These are phyloP conservation scores for Curvularia sp. DNA, from an alignment of 2,329 filamentous ascomycete genomes.

Conservation along the genomic window DNA sequence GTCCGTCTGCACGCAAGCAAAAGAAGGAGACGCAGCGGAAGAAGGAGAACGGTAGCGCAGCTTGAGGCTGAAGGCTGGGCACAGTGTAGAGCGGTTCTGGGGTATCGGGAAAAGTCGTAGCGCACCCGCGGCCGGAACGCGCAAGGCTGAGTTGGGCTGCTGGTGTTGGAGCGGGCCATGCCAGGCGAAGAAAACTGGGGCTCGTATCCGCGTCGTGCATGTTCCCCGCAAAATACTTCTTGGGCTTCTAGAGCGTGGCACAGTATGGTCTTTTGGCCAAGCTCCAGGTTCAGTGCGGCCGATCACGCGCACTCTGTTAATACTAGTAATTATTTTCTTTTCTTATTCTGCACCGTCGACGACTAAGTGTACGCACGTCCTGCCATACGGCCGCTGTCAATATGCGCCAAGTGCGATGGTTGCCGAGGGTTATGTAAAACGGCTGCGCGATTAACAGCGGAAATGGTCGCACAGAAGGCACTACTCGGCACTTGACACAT, in stretches of 20 bases:
- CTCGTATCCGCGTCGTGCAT: slow-evolving; percentile 25
- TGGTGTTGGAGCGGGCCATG: slow-evolving; percentile 8
- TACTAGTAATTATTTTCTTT: slow-evolving; percentile 1
- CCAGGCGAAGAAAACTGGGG: slow-evolving; percentile 21
- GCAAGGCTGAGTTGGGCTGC: slow-evolving; percentile 12
- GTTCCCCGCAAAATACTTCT: slow-evolving; percentile 35
- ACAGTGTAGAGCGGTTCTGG: slow-evolving; percentile 20
- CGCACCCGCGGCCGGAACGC: slow-evolving; percentile 38
- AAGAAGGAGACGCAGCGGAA: slow-evolving; percentile 41
- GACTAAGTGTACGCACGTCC: neutral
- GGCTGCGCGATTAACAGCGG: slow-evolving; percentile 15
- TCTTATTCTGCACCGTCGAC: neutral
- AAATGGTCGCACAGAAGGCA: neutral
- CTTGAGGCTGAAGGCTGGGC: slow-evolving; percentile 22
- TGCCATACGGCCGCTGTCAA: neutral
- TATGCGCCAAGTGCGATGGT: neutral
- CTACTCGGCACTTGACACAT: slow-evolving; percentile 23
- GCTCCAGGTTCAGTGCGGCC: slow-evolving; percentile 6
- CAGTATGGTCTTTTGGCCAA: neutral
- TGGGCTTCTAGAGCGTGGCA: slow-evolving; percentile 26
- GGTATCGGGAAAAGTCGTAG: slow-evolving; percentile 37
- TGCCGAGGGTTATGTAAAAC: neutral
- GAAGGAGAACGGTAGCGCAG: slow-evolving; percentile 31
- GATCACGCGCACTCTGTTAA: slow-evolving; percentile 5
- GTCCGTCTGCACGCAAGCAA: slow-evolving; percentile 43